Percentiles rank a stretch among this genome's conserved stretches.
Conservation (phyloP, 148 eudicot genomes). For the Fagopyrum homotropicum region DNA sequence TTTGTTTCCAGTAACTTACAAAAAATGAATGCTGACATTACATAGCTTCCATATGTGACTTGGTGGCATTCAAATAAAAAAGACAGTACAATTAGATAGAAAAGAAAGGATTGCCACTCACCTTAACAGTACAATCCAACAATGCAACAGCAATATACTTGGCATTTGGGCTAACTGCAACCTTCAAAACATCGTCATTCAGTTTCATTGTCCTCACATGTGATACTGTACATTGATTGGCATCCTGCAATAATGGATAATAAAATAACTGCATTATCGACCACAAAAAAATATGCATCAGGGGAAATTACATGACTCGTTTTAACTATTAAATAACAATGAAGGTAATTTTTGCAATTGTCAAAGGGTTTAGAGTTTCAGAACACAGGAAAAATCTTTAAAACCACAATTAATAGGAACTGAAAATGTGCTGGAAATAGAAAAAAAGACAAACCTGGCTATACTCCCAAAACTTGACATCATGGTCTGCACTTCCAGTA, state of each 20-base stretch:
- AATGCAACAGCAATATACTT: constrained; percentile 83
- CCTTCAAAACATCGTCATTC: constrained; percentile 78
- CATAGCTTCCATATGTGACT: neutral
- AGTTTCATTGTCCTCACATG: constrained; percentile 56
- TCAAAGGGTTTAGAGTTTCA: neutral
- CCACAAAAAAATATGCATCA: neutral
- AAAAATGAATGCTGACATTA: neutral
- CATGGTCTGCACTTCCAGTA: constrained; percentile 92
- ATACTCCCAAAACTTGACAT: constrained; percentile 93
- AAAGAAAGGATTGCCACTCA: constrained; percentile 17
- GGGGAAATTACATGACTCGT: neutral
- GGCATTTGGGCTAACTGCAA: constrained; percentile 82
- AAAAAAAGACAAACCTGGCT: constrained; percentile 27
- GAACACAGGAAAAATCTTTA: neutral
- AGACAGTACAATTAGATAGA: neutral
- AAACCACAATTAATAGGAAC: neutral
- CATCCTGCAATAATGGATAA: constrained; percentile 38
- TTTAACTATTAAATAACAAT: neutral
- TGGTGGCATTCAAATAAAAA: neutral
- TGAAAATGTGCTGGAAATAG: neutral
- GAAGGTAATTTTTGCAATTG: neutral
- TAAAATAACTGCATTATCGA: neutral
- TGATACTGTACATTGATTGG: constrained; percentile 51
- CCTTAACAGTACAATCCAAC: constrained; percentile 87
- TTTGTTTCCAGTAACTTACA: neutral